A percentile compares a stretch with the other conserved stretches of the same genome.
phyloP scores from a whole-genome alignment of 768 basidiomycete genomes.

The Mycena floridula region DNA sequence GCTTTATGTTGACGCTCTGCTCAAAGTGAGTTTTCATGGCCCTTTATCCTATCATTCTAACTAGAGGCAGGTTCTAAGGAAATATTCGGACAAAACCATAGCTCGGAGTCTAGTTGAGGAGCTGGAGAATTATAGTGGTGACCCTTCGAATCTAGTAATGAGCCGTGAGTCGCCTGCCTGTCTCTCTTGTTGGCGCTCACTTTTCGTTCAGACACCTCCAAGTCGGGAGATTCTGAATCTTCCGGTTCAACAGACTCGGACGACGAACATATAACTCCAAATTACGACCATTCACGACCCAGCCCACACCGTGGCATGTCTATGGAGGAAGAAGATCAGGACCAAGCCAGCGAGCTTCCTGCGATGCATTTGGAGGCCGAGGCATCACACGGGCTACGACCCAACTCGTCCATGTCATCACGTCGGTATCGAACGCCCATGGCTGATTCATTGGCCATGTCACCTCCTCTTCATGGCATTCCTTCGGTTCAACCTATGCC shows the following conservation, averaged over 20 bases:
- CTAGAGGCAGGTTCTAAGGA: conserved; percentile 75
- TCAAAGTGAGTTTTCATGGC: conserved; percentile 49
- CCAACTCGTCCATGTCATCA: conserved; percentile 74
- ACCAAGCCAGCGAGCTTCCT: conserved; percentile 40
- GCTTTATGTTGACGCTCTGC: conserved; percentile 81
- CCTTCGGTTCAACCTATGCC: conserved; percentile 72
- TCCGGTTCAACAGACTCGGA: conserved; percentile 61
- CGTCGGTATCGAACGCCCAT: conserved; percentile 76
- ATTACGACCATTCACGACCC: conserved; percentile 15
- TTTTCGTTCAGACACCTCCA: too few relatives aligned
- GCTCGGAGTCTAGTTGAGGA: conserved; percentile 73
- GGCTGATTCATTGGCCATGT: conserved; percentile 52
- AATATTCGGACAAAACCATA: conserved; percentile 78
- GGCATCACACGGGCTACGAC: conserved; percentile 42
- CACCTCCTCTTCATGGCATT: conserved; percentile 32
- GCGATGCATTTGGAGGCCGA: conserved; percentile 18
- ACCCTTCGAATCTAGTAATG: conserved; percentile 55
- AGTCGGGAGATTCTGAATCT: conserved; percentile 59
- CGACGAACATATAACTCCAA: conserved; percentile 19
- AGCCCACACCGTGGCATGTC: conserved; percentile 12
- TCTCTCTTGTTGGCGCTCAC: neutral
- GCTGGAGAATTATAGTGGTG: conserved; percentile 69
- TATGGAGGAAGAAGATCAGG: conserved; percentile 35
- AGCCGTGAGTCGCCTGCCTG: conserved; percentile 42
- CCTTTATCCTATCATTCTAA: too few relatives aligned